Evolutionary conservation across 768 basidiomycete species (phyloP).

Genomic region (Rhodotorula sphaerocarpa): DNA sequence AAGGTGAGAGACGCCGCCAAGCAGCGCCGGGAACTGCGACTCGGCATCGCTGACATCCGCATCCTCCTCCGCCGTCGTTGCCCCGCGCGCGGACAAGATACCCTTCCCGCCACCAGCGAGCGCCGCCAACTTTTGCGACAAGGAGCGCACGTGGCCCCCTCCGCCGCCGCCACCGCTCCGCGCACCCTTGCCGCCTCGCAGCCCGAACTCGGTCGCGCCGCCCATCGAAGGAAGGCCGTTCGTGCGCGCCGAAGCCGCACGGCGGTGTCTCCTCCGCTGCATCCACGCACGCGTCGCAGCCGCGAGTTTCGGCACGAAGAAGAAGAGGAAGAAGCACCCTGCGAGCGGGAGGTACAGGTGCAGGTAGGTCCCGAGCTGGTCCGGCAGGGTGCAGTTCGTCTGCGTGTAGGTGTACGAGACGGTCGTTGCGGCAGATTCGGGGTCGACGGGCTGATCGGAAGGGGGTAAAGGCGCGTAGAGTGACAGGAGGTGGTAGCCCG

Average conservation of each 20-base stretch:
- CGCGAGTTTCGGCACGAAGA: conserved; percentile 32
- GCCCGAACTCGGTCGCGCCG: neutral
- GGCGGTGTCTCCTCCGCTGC: neutral
- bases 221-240: conserved; percentile 13
- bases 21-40: neutral
- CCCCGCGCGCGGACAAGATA: neutral
- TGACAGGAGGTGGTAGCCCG: conserved; percentile 85
- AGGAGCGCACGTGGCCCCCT: neutral
- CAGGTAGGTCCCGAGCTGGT: conserved; percentile 71
- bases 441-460: neutral
- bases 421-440: conserved; percentile 43
- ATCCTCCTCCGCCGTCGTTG: neutral
- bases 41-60: neutral
- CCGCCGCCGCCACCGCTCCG: neutral
- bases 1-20: neutral
- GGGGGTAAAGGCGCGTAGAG: conserved; percentile 46
- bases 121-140: neutral
- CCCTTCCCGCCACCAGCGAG: neutral
- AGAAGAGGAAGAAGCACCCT: conserved; percentile 33
- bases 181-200: neutral
- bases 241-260: conserved; percentile 7
- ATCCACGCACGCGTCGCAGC: neutral
- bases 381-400: conserved; percentile 62
- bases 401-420: conserved; percentile 23
- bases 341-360: conserved; percentile 53